phyloP scores from a whole-genome alignment of 2,329 filamentous ascomycete species.

The Aspergillus versicolor region DNA sequence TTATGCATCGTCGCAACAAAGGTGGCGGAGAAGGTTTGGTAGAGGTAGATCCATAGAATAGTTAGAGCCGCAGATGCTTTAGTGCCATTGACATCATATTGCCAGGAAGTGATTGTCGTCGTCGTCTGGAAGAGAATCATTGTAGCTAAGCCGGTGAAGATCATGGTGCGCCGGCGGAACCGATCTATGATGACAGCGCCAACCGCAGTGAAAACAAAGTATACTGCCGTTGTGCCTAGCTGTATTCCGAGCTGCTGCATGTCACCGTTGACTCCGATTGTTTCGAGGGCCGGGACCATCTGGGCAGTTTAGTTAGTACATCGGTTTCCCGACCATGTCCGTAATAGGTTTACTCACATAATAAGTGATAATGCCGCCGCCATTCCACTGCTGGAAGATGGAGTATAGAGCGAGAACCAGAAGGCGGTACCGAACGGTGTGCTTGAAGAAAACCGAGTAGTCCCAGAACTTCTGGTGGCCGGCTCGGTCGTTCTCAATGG shows the following conservation, averaged over 20 bases:
- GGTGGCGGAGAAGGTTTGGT: slow-evolving; percentile 48
- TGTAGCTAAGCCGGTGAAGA: slow-evolving; percentile 44
- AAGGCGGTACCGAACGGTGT: slow-evolving; percentile 44
- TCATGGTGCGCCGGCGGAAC: slow-evolving; percentile 45
- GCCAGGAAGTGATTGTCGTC: slow-evolving; percentile 51
- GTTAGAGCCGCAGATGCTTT: slow-evolving; percentile 42
- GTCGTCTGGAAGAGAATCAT: slow-evolving; percentile 48
- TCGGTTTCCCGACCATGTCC: neutral
- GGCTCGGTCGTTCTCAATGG: slow-evolving; percentile 39
- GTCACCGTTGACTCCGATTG: slow-evolving; percentile 40
- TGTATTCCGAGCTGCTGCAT: slow-evolving; percentile 45
- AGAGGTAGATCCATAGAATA: slow-evolving; percentile 50
- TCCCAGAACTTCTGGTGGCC: slow-evolving; percentile 45
- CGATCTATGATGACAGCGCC: slow-evolving; percentile 46
- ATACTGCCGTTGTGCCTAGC: slow-evolving; percentile 45
- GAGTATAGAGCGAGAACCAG: slow-evolving; percentile 48
- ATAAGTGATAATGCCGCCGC: slow-evolving; percentile 47
- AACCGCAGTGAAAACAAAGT: slow-evolving; percentile 48
- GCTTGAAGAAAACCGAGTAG: slow-evolving; percentile 49
- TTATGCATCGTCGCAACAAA: slow-evolving; percentile 52
- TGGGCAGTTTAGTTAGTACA: neutral
- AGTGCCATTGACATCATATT: slow-evolving; percentile 34
- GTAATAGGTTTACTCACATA: slow-evolving; percentile 29
- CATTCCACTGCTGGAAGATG: slow-evolving; percentile 50
- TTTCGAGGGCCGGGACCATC: slow-evolving; percentile 36